Base-by-base conservation (phyloP, 73 alveolate genomes). In the Tetrahymena malaccensis region DNA sequence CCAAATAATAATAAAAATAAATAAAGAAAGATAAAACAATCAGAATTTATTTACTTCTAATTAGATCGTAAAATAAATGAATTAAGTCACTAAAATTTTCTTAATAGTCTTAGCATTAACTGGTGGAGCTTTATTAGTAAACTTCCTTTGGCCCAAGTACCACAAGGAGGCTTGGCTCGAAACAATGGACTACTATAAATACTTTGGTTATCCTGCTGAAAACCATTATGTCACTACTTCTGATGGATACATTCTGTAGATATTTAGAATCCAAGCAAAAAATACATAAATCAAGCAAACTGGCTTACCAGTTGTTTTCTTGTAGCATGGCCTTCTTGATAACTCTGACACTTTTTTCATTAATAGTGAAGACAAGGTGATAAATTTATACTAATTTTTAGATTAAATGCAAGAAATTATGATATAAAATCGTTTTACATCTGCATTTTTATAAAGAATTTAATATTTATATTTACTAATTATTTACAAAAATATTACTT, bases 321-420 rank as follows among this genome's bases (percentile, higher is more conserved):
- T 99, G 55, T 98, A 98, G 96, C 99, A 99, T 93, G 99, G 99
- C 13, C 97, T 99, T 33, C 89, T 95, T 4, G 99, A 96, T 84
- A 94, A 98, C 38, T 96, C 99, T 35, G 98, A 97, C 96, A 96
- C 97, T 70, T 98, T 97, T 97, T 96, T 99, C 84, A 94, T 98
- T 94, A 98, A 99, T 94, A 96, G 93, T 56, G 97, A 94, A 38
- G 98, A 98, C 94, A 95, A 95, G 56, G 99, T 70, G 19, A 31
- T 83, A 34, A 43, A 95, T 31, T 19, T 25, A 27, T 22, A 19
- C 10, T 1, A 70, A 70, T n/a, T 19, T 19, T 19, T 19, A 70
- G 34, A 17, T 70, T 70, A 13, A 50, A 1, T 15, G 0, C 22
- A 21, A 15, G 3, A 50, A 0, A 19, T 1, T 10, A 0, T 10